Conservation (phyloP, 805 yeast genomes). For the Candida jianshihensis region DNA sequence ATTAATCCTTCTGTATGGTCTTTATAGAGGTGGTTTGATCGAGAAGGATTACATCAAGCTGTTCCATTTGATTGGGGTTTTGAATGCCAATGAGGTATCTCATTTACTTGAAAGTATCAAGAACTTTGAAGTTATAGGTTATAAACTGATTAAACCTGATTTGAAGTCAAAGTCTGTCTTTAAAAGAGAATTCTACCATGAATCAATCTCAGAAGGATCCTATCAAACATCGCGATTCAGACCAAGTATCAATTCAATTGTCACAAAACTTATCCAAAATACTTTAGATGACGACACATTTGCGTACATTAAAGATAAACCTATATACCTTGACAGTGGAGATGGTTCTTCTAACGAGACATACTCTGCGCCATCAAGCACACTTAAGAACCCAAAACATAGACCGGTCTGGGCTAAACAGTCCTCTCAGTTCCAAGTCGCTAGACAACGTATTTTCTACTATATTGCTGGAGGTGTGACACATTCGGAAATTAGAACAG, state of each 20-base stretch:
- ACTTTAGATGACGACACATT: conserved; percentile 52
- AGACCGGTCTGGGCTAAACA: conserved; percentile 72
- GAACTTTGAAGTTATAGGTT: conserved; percentile 54
- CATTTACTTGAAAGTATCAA: conserved; percentile 46
- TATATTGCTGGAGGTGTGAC: conserved; percentile 90
- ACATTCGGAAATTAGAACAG: conserved; percentile 69
- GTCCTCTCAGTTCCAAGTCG: conserved; percentile 25
- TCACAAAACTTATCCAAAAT: conserved; percentile 44
- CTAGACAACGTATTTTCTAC: conserved; percentile 66
- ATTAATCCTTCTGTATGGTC: conserved; percentile 63
- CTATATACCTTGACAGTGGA: conserved; percentile 38
- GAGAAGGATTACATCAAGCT: conserved; percentile 68
- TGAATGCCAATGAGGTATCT: conserved; percentile 32
- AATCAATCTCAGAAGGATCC: conserved; percentile 31
- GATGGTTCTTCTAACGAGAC: no score
- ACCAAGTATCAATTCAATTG: conserved; percentile 58
- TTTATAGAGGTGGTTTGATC: conserved; percentile 77
- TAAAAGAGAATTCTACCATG: conserved; percentile 49
- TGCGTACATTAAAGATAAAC: conserved; percentile 73
- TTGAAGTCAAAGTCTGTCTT: conserved; percentile 34
- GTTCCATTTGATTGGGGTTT: conserved; percentile 43
- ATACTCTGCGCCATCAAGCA: conserved; percentile 31
- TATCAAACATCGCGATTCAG: conserved; percentile 66
- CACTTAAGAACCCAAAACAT: conserved; percentile 64
- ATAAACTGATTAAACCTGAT: conserved; percentile 40